These are phyloP conservation scores for Mycena galopus DNA, from an alignment of 768 basidiomycete genomes.

Conservation along the genomic window DNA sequence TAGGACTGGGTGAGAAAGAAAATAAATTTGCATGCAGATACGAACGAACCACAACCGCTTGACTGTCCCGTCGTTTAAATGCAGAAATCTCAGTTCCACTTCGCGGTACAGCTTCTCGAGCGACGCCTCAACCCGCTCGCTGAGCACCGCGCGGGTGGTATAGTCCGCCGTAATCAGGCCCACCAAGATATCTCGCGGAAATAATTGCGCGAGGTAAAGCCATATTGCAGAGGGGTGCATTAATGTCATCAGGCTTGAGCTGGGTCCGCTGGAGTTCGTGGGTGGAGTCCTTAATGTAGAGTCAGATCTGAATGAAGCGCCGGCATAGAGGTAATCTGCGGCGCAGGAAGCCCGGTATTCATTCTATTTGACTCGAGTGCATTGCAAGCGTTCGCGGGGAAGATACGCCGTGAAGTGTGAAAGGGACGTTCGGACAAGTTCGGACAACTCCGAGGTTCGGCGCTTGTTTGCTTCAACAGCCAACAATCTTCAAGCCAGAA, in stretches of 20 bases:
- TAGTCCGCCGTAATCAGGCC: conserved; percentile 7
- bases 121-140: not conserved
- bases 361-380: not conserved
- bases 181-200: conserved; percentile 19
- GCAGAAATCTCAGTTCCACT: conserved; percentile 22
- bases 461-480: not conserved
- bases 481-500: too few species aligned
- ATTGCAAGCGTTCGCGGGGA: not conserved
- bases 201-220: conserved; percentile 28
- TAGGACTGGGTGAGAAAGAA: not conserved
- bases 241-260: conserved; percentile 18
- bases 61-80: conserved; percentile 23
- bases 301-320: not conserved
- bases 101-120: conserved; percentile 21
- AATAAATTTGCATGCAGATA: not conserved
- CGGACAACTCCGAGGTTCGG: not conserved
- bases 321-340: not conserved
- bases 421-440: too few species aligned
- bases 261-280: not conserved
- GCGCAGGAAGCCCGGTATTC: not conserved
- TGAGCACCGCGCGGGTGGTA: not conserved
- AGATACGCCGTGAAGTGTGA: not conserved
- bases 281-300: not conserved
- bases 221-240: conserved; percentile 23
- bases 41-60: conserved; percentile 24